Evolutionary conservation across 805 yeast species (phyloP).

Genomic region (Blastobotrys mokoenaii): DNA sequence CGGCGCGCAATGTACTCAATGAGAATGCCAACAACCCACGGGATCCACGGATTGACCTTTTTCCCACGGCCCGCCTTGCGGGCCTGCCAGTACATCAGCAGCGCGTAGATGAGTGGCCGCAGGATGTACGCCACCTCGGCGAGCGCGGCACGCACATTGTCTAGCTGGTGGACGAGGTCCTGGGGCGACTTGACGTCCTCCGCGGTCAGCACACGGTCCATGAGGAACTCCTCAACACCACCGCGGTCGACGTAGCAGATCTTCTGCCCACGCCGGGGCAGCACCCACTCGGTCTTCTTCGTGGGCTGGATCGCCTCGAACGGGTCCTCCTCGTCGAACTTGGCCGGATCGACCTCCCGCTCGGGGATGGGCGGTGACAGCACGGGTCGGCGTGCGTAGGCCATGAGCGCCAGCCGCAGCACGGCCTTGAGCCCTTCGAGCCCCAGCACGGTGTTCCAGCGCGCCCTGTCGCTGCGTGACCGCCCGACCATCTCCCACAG

Average conservation of each 20-base stretch:
- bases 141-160: slow-evolving; percentile 12
- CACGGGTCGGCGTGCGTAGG: slow-evolving; percentile 24
- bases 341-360: slow-evolving; percentile 29
- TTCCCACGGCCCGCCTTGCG: slow-evolving; percentile 11
- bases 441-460: slow-evolving; percentile 26
- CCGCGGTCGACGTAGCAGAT: slow-evolving; percentile 14
- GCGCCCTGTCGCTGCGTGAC: slow-evolving; percentile 12
- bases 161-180: slow-evolving; percentile 24
- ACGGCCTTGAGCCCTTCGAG: slow-evolving; percentile 26
- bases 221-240: slow-evolving; percentile 19
- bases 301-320: neutral
- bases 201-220: slow-evolving; percentile 20
- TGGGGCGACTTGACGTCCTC: slow-evolving; percentile 29
- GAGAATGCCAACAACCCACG: slow-evolving; percentile 32
- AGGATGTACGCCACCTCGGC: slow-evolving; percentile 31
- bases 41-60: slow-evolving; percentile 28
- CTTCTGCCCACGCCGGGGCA: slow-evolving; percentile 22
- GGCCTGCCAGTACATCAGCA: slow-evolving; percentile 19
- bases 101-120: slow-evolving; percentile 33
- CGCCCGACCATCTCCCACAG: slow-evolving; percentile 30
- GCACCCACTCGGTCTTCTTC: slow-evolving; percentile 12
- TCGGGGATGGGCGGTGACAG: slow-evolving; percentile 27
- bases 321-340: slow-evolving; percentile 12
- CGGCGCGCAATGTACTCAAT: slow-evolving; percentile 27
- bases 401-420: slow-evolving; percentile 25